Conservation (phyloP, 2,329 filamentous ascomycete genomes). For the Phialophora expanda region DNA sequence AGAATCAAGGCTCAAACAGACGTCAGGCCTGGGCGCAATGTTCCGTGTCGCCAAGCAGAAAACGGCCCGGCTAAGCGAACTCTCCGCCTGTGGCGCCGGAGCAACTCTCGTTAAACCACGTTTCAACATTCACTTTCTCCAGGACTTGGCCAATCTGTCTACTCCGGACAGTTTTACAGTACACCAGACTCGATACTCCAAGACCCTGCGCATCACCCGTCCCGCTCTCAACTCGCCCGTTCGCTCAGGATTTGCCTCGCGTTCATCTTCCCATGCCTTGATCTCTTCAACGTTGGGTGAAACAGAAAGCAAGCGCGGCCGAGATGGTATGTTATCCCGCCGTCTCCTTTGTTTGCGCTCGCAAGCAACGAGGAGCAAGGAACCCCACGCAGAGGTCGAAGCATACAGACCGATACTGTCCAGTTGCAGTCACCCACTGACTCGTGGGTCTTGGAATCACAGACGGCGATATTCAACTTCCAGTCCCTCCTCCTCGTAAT, state of each 20-base stretch:
- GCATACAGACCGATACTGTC: neutral
- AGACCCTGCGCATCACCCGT: neutral
- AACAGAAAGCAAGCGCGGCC: neutral
- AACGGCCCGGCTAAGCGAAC: neutral
- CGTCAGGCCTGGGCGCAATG: neutral
- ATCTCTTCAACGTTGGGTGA: neutral
- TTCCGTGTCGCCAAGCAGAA: too few species aligned
- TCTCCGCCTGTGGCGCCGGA: neutral
- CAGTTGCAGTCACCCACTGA: neutral
- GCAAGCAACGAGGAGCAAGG: too few species aligned
- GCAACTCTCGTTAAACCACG: neutral
- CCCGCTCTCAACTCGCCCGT: neutral
- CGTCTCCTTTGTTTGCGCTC: too few species aligned
- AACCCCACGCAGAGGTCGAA: neutral
- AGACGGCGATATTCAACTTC: conserved; percentile 99
- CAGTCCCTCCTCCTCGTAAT: conserved; percentile 94
- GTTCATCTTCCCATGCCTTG: neutral
- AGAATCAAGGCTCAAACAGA: neutral
- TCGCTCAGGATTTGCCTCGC: neutral
- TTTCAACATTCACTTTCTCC: neutral
- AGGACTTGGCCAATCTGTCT: neutral
- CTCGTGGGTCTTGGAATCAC: conserved; percentile 8
- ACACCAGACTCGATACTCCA: too few species aligned
- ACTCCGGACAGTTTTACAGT: neutral
- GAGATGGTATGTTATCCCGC: neutral